Conservation (phyloP, 208 protist species). For the Vickermania ingenoplastis region DNA sequence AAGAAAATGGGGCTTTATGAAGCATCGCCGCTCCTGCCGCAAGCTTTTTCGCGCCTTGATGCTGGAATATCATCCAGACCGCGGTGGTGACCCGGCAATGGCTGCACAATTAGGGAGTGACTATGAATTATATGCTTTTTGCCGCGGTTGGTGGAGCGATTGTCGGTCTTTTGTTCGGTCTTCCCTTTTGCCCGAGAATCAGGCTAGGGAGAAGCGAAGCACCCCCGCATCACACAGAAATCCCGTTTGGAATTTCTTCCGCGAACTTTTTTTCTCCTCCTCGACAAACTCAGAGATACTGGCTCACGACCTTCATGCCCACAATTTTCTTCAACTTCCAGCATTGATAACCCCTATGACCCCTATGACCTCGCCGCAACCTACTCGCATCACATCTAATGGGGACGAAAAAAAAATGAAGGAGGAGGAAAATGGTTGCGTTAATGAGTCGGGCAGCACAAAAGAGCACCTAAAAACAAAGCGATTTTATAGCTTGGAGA, state of each 20-base stretch:
- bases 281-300: slow-evolving; percentile 44
- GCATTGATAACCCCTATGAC: no score
- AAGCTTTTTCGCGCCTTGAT: slow-evolving; percentile 56
- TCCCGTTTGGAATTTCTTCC: slow-evolving; percentile 50
- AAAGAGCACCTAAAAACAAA: no score
- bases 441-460: no score
- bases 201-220: neutral
- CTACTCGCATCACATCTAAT: no score
- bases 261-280: slow-evolving; percentile 41
- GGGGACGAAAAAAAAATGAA: no score
- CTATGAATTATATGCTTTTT: slow-evolving; percentile 71
- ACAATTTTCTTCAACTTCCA: neutral
- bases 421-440: no score
- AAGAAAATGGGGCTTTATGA: slow-evolving; percentile 68
- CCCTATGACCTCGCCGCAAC: no score
- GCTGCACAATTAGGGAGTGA: slow-evolving; percentile 58
- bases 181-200: no score
- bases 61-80: slow-evolving; percentile 64
- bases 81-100: slow-evolving; percentile 40
- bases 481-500: no score
- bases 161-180: slow-evolving; percentile 20
- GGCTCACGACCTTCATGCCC: slow-evolving; percentile 37
- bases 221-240: slow-evolving; percentile 4
- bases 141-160: slow-evolving; percentile 46
- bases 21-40: slow-evolving; percentile 38